A percentile compares a stretch with the other conserved stretches of the same genome.
Conservation (phyloP, 2,329 filamentous ascomycete species). For the Penicillium sp. region DNA sequence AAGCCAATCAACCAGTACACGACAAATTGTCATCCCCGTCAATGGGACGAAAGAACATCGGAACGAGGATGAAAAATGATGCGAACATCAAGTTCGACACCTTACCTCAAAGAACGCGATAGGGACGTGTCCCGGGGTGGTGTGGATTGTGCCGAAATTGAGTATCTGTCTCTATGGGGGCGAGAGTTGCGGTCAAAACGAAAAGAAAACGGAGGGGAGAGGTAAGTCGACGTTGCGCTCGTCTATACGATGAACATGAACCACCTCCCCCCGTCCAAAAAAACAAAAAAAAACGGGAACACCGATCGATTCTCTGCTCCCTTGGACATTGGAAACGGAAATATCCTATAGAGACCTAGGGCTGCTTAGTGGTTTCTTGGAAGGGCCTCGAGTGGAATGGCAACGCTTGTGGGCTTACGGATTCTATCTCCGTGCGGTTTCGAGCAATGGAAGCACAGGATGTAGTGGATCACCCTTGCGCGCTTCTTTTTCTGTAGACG, state of each 20-base stretch:
- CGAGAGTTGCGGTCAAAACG: neutral
- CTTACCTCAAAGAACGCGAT: neutral
- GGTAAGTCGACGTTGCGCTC: neutral
- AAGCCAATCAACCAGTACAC: neutral
- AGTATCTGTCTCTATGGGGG: neutral
- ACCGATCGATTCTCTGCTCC: neutral
- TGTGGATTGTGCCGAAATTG: neutral
- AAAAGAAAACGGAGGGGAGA: neutral
- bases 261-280: neutral
- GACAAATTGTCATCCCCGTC: neutral
- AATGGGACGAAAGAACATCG: neutral
- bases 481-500: neutral
- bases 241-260: neutral
- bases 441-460: conserved; percentile 11
- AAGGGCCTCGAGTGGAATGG: conserved; percentile 12
- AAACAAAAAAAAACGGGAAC: neutral
- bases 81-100: neutral
- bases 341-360: neutral
- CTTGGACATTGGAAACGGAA: neutral
- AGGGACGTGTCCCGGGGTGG: too few relatives aligned
- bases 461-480: conserved; percentile 12
- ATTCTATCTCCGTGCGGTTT: conserved; percentile 22
- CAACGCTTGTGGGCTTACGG: conserved; percentile 14
- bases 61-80: neutral
- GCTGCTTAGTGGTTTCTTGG: neutral